Conservation (phyloP, 441 rosid genomes). For the Pelargonium fulgidum region DNA sequence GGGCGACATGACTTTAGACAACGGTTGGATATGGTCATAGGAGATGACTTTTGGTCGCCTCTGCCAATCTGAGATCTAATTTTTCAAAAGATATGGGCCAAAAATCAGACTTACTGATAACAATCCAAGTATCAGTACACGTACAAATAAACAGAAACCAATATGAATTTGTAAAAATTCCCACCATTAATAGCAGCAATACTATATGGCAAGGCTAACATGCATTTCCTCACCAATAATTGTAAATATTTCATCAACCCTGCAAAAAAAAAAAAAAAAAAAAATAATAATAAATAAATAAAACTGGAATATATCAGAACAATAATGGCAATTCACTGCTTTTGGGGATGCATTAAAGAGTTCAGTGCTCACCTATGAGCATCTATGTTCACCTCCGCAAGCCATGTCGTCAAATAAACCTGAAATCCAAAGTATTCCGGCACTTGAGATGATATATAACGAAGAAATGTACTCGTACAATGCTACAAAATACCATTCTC, state of each 20-base stretch:
- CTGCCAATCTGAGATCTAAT: no score
- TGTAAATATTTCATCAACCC: slow-evolving; percentile 33
- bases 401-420: slow-evolving; percentile 77
- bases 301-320: background rate
- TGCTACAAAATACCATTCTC: background rate
- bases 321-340: background rate
- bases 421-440: slow-evolving; percentile 24
- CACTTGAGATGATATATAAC: background rate
- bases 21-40: no score
- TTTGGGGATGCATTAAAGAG: background rate
- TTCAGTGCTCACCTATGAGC: slow-evolving; percentile 44
- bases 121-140: no score
- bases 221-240: slow-evolving; percentile 35
- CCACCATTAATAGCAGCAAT: no score
- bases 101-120: no score
- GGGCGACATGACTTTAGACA: no score
- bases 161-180: no score
- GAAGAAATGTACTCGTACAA: background rate
- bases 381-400: slow-evolving; percentile 65
- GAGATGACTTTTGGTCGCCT: no score
- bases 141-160: no score
- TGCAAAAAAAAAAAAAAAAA: no score
- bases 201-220: slow-evolving; percentile 14
- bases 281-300: no score
- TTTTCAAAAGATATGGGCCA: no score